These are phyloP conservation scores for Paraphoma chrysanthemicola DNA, from an alignment of 2,329 filamentous ascomycete genomes.

Conservation along the genomic window DNA sequence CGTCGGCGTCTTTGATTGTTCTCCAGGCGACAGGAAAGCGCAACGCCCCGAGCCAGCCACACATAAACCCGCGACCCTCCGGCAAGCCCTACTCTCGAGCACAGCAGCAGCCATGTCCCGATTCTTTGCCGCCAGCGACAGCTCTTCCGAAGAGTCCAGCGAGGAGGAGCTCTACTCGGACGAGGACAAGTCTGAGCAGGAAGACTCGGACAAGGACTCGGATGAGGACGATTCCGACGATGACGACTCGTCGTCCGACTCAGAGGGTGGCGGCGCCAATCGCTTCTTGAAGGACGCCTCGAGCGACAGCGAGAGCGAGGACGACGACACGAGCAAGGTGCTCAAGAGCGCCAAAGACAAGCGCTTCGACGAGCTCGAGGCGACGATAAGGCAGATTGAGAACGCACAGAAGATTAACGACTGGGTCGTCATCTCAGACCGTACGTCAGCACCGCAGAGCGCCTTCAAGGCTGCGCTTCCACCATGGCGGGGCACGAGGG, in stretches of 20 bases:
- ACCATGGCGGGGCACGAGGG: constrained; percentile 7
- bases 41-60: constrained; percentile 27
- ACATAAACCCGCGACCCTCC: constrained; percentile 21
- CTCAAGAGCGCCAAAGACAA: constrained; percentile 99
- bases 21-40: constrained; percentile 19
- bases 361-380: constrained; percentile 90
- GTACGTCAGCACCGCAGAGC: constrained; percentile 60
- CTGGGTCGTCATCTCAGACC: constrained; percentile 89
- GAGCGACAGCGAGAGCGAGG: constrained; percentile 82
- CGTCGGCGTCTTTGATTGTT: constrained; percentile 15
- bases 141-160: constrained; percentile 91
- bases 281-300: constrained; percentile 83
- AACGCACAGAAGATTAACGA: constrained; percentile 98
- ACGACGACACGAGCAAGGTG: constrained; percentile 82
- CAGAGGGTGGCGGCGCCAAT: constrained; percentile 76
- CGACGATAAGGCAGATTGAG: constrained; percentile 87
- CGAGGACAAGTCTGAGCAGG: constrained; percentile 62
- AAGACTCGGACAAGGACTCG: constrained; percentile 60
- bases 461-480: not conserved
- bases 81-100: constrained; percentile 32
- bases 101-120: constrained; percentile 66
- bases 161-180: constrained; percentile 95
- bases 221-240: constrained; percentile 67
- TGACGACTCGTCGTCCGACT: constrained; percentile 61
- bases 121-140: constrained; percentile 96